Evolutionary conservation across 1,284 basidiomycete species (phyloP).

Genomic region (Malassezia psittaci): DNA sequence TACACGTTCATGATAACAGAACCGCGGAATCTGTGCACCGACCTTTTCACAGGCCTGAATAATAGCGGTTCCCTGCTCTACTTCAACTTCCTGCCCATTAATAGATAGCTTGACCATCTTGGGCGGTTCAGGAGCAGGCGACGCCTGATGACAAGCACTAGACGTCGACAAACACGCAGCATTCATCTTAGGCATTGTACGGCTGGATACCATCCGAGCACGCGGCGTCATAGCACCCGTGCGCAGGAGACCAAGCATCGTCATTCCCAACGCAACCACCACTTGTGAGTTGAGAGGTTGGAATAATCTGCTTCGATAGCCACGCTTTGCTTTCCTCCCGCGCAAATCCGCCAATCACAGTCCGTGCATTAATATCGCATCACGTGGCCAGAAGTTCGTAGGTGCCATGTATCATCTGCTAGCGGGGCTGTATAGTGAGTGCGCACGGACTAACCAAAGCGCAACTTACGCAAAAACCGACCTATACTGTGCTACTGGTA

Average conservation of each 20-base stretch:
- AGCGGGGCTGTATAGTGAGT: constrained; percentile 15
- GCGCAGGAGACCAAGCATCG: constrained; percentile 18
- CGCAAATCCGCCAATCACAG: constrained; percentile 8
- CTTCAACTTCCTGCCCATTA: constrained; percentile 47
- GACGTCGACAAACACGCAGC: constrained; percentile 28
- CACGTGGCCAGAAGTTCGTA: constrained; percentile 11
- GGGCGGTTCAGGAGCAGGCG: constrained; percentile 33
- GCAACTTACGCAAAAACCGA: constrained; percentile 25
- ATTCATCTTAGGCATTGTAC: constrained; percentile 3
- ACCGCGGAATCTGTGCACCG: constrained; percentile 52
- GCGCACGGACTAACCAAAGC: constrained; percentile 9
- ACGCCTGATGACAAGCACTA: constrained; percentile 27
- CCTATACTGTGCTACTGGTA: constrained; percentile 27
- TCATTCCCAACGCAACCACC: neutral
- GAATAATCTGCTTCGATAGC: neutral
- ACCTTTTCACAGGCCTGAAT: constrained; percentile 75
- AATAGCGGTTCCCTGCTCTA: constrained; percentile 53
- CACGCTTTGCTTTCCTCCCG: constrained; percentile 9
- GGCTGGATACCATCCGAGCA: constrained; percentile 5
- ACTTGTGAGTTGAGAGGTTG: neutral
- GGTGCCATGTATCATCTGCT: constrained; percentile 17
- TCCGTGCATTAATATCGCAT: neutral
- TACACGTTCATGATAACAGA: constrained; percentile 84
- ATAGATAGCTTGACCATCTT: constrained; percentile 47
- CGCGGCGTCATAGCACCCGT: constrained; percentile 8